Evolutionary conservation across 768 basidiomycete genomes (phyloP).

Genomic region (Lactifluus subvellereus): DNA sequence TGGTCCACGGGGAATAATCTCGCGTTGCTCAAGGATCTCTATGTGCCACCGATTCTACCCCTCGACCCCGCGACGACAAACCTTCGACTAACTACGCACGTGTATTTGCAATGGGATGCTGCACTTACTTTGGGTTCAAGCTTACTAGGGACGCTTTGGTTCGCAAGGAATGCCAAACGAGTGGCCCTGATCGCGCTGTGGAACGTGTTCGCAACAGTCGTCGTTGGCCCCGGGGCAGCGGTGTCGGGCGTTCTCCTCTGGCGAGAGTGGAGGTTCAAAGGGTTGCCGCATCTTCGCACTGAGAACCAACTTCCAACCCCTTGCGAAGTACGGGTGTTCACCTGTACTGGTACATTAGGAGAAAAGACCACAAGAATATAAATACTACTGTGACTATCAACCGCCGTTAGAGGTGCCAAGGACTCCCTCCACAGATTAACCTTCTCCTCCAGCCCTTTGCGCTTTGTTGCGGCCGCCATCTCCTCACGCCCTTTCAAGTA

Average conservation of each 20-base stretch:
- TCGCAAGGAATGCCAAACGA: slow-evolving; percentile 4
- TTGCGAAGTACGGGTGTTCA: no score
- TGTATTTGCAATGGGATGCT: slow-evolving; percentile 19
- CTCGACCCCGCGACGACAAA: slow-evolving; percentile 2
- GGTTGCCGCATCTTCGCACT: neutral
- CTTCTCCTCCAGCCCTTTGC: neutral
- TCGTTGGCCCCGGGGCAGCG: slow-evolving; percentile 21
- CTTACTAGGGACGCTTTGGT: slow-evolving; percentile 18
- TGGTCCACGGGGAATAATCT: neutral
- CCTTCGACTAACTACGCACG: slow-evolving; percentile 4
- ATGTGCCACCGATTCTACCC: slow-evolving; percentile 8
- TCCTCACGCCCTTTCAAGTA: neutral
- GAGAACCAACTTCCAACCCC: no score
- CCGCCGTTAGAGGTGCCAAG: no score
- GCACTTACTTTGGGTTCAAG: slow-evolving; percentile 13
- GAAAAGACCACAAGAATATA: no score
- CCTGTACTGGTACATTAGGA: no score
- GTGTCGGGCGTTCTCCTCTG: slow-evolving; percentile 18
- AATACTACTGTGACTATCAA: no score
- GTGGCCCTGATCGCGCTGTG: slow-evolving; percentile 6
- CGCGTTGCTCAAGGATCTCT: slow-evolving; percentile 8
- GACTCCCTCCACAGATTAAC: neutral
- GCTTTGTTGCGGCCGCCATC: neutral
- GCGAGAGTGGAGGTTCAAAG: slow-evolving; percentile 18
- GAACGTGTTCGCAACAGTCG: slow-evolving; percentile 5